phyloP scores from a whole-genome alignment of 2,329 filamentous ascomycete species.

The Elsinoe arachidis region DNA sequence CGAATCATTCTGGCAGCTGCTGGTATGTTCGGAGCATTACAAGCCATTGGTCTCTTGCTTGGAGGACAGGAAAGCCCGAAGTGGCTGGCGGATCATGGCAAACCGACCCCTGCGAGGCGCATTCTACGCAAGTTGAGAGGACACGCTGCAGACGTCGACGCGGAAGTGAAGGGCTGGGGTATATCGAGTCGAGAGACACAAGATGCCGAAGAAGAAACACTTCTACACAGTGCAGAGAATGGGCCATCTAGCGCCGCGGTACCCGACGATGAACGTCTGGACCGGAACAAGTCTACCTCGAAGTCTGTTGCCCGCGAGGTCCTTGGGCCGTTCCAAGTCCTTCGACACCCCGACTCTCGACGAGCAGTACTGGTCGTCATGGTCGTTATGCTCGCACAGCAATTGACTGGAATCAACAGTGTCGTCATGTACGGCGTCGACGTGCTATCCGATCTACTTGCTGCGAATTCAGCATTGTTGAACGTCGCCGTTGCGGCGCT shows the following conservation, averaged over 20 bases:
- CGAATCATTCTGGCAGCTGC: constrained; percentile 71
- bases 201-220: constrained; percentile 59
- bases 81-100: constrained; percentile 66
- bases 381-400: constrained; percentile 87
- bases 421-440: constrained; percentile 98
- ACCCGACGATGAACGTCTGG: constrained; percentile 15
- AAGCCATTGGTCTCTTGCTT: constrained; percentile 63
- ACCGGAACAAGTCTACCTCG: constrained; percentile 20
- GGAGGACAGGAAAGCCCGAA: constrained; percentile 73
- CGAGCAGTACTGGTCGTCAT: constrained; percentile 82
- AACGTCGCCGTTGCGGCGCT: constrained; percentile 81
- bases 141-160: constrained; percentile 55
- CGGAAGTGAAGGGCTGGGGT: constrained; percentile 55
- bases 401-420: constrained; percentile 86
- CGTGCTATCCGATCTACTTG: constrained; percentile 70
- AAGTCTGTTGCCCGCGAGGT: constrained; percentile 23
- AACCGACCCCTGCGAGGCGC: constrained; percentile 52
- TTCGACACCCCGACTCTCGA: constrained; percentile 60
- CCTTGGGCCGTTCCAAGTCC: constrained; percentile 45
- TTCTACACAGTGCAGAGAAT: constrained; percentile 44
- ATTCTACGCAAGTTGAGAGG: constrained; percentile 72
- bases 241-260: constrained; percentile 16
- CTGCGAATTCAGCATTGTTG: constrained; percentile 70
- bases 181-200: constrained; percentile 24
- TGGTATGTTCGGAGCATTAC: constrained; percentile 56